Evolutionary conservation across 768 basidiomycete species (phyloP), one percentile per base, ranked within the genome.

Genomic region (Lanmaoa rubissima): DNA sequence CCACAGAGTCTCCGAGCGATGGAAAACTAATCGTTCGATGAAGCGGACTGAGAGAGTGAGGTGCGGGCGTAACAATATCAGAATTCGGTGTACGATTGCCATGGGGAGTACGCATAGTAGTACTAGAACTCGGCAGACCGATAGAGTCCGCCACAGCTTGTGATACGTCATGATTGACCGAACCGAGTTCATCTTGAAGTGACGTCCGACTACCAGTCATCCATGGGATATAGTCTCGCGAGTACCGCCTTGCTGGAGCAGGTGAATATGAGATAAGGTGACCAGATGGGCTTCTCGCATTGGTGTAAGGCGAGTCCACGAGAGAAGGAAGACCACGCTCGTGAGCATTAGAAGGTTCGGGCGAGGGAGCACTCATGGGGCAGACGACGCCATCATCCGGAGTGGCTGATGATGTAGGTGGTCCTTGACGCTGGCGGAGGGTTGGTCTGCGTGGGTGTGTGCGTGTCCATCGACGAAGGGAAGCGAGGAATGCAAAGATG

Each of bases 211-310:
- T 61, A 21, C 58, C 46, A 21, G 42, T 10, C 17, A 59, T 51
- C 57, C 51, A 57, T 8, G 61, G 13, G 2, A 55, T 35, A 43
- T 28, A 4, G 14, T 51, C 57, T 43, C 43, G 59, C 1, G 66
- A 60, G 46, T 49, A 45, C 26, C 44, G 59, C 32, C 59, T 63
- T 50, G 54, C 46, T 8, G 53, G 55, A 36, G 44, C 13, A 6
- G 54, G 68, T 17, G 66, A 47, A 41, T 43, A 46, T 9, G 65
- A 63, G 3, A 38, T 5, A 19, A 69, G 60, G 26, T 68, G 67
- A 19, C 60, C 65, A 35, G 65, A 68, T 8, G 51, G 49, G 11
- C 65, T 64, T 38, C 54, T 61, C n/a, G 40, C 28, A 43, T 10
- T 53, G 19, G 36, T 44, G n/a, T 61, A 65, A 14, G 59, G 54